phyloP scores from a whole-genome alignment of 257 asterid species.

The Fraxinus quadrangulata region DNA sequence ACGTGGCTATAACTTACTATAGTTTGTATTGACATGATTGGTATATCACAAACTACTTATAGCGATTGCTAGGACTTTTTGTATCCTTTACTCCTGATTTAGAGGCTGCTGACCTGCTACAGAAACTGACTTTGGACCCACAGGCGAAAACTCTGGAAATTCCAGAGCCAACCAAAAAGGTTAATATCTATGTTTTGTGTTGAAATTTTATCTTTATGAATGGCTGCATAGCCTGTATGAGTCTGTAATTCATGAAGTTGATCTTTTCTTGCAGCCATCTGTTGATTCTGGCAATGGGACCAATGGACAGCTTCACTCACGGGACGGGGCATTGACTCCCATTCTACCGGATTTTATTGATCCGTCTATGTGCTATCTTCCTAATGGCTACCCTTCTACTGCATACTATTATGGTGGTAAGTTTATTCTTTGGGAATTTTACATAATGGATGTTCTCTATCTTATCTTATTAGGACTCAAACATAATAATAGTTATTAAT shows the following conservation, averaged over 20 bases:
- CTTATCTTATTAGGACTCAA: background rate
- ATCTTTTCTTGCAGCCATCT: conserved; percentile 39
- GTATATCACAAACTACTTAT: background rate
- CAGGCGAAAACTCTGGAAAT: conserved; percentile 48
- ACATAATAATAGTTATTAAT: background rate
- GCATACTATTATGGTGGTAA: conserved; percentile 45
- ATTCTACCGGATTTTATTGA: conserved; percentile 47
- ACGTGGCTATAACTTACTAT: background rate
- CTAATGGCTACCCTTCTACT: conserved; percentile 49
- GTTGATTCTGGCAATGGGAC: conserved; percentile 34
- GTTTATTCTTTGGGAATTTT: background rate
- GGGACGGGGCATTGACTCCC: conserved; percentile 50
- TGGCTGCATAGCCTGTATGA: background rate
- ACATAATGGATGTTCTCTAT: background rate
- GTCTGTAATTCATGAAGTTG: background rate
- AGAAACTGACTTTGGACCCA: conserved; percentile 61
- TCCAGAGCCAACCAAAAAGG: conserved; percentile 57
- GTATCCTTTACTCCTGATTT: conserved; percentile 46
- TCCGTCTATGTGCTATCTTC: conserved; percentile 48
- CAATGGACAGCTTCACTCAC: conserved; percentile 37
- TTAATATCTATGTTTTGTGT: background rate
- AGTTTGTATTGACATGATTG: background rate
- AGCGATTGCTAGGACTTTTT: background rate
- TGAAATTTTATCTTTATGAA: background rate
- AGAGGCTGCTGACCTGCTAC: conserved; percentile 70